Base-by-base conservation (phyloP, 192 early-diverging fungal genomes). In the Radiomyces spectabilis region DNA sequence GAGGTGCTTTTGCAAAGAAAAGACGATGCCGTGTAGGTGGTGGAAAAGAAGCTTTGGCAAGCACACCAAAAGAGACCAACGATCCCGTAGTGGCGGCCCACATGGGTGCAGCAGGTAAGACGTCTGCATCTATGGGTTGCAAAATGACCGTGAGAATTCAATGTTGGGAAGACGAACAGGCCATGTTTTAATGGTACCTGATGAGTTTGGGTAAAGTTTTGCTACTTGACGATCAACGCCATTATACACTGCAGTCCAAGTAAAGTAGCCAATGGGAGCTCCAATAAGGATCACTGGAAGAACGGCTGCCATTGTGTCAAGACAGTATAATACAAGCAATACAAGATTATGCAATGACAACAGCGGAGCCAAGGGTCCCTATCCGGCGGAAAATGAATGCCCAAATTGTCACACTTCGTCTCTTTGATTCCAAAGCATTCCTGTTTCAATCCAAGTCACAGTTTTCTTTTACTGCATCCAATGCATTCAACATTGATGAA, bases 1-100 rank as follows among this genome's bases (percentile, higher is more conserved):
- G 49, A 33, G 66, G 41, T 12, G 49, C 47, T 44, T 61, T 56
- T 21, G 47, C 66, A 41, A 68, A 68, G 40, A 68, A 68, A 0
- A 68, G 35, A 12, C 66, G 47, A 39, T 68, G 44, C 19, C 59
- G 46, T 27, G 66, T 68, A 24, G 16, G n/a, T 25, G 44, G 39
- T 16, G 38, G 46, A 34, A 66, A 59, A 30, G 41, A 37, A 4
- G 43, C 21, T 39, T 66, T 66, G 13, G 43, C 34, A 9, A 66
- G 26, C 8, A 60, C 13, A 12, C 30, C 57, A 34, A 43, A 26
- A 6, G 57, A 51, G n/a, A 32, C 47, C 18, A 39, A 18, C 5
- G 52, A 53, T 2, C 57, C 52, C 26, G 33, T n/a, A n/a, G n/a
- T n/a, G n/a, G n/a, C n/a, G n/a, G n/a, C n/a, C n/a, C n/a, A 8